phyloP scores from a whole-genome alignment of 805 yeast genomes.

The Citeromyces matritensis region DNA sequence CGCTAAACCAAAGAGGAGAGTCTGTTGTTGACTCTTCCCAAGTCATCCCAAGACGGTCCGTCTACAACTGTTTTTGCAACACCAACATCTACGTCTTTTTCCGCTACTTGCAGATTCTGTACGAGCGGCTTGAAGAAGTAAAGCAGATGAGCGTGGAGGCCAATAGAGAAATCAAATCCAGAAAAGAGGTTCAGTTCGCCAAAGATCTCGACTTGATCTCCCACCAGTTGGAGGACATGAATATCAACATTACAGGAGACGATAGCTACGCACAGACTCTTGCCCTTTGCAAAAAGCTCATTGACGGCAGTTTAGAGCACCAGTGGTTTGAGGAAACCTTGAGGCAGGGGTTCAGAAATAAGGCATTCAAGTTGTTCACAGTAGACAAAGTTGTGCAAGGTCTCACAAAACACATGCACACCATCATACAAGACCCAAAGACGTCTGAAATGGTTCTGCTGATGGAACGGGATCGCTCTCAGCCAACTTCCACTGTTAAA shows the following conservation, averaged over 20 bases:
- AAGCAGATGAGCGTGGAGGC: slow-evolving; percentile 60
- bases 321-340: slow-evolving; percentile 91
- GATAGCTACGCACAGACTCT: slow-evolving; percentile 73
- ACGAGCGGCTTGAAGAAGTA: slow-evolving; percentile 66
- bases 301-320: slow-evolving; percentile 85
- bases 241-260: slow-evolving; percentile 52
- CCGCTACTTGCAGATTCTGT: slow-evolving; percentile 72
- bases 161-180: slow-evolving; percentile 49
- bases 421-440: slow-evolving; percentile 63
- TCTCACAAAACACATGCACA: slow-evolving; percentile 74
- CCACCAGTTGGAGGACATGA: slow-evolving; percentile 69
- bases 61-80: slow-evolving; percentile 73
- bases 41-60: slow-evolving; percentile 23
- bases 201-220: slow-evolving; percentile 72
- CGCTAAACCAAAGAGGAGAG: slow-evolving; percentile 9
- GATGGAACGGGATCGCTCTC: slow-evolving; percentile 69
- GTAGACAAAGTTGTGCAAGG: slow-evolving; percentile 85
- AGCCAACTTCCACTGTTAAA: slow-evolving; percentile 53
- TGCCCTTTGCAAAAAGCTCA: slow-evolving; percentile 53
- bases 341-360: slow-evolving; percentile 89
- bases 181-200: slow-evolving; percentile 65
- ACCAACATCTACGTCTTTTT: slow-evolving; percentile 80
- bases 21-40: slow-evolving; percentile 7
- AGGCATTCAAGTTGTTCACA: slow-evolving; percentile 85
- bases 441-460: slow-evolving; percentile 68